Evolutionary conservation across 495 filamentous ascomycete genomes (phyloP).

Genomic region (Penicillium goetzii): DNA sequence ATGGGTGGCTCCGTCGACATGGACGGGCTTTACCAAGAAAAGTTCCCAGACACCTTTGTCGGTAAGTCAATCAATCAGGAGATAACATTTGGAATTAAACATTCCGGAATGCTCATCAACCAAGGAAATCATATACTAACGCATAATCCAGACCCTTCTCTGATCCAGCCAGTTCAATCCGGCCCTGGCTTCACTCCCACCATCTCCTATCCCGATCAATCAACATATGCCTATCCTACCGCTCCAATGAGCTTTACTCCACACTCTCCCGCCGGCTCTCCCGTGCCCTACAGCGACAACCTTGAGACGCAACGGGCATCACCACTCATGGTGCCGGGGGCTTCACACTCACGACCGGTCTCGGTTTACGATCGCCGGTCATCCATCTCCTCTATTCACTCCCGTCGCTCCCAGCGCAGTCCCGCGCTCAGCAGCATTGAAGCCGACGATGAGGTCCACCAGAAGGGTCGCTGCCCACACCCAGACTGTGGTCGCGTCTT

Average conservation of each 20-base stretch:
- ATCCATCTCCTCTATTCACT: slow-evolving; percentile 60
- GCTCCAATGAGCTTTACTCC: slow-evolving; percentile 35
- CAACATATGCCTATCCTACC: slow-evolving; percentile 29
- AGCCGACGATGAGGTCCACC: slow-evolving; percentile 63
- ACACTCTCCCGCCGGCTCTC: slow-evolving; percentile 42
- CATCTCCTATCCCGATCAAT: slow-evolving; percentile 42
- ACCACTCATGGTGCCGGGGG: slow-evolving; percentile 41
- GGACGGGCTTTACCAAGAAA: slow-evolving; percentile 58
- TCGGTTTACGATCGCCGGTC: slow-evolving; percentile 52
- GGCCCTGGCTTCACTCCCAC: slow-evolving; percentile 35
- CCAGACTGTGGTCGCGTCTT: slow-evolving; percentile 88
- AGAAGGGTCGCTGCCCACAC: slow-evolving; percentile 77
- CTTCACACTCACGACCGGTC: slow-evolving; percentile 40
- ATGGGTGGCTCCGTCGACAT: slow-evolving; percentile 37
- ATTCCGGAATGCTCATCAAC: neutral
- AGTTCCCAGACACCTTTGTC: slow-evolving; percentile 65
- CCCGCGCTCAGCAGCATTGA: slow-evolving; percentile 56
- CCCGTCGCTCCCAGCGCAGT: slow-evolving; percentile 58
- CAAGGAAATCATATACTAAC: slow-evolving; percentile 14
- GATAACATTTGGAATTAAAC: neutral
- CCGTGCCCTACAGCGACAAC: slow-evolving; percentile 35
- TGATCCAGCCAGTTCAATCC: slow-evolving; percentile 54
- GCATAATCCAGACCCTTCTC: slow-evolving; percentile 56
- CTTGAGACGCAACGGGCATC: slow-evolving; percentile 38
- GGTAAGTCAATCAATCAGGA: slow-evolving; percentile 66